Evolutionary conservation across 129 eudicot species (phyloP), one percentile per base, ranked within the genome.

Genomic region (Artemisia argyi): DNA sequence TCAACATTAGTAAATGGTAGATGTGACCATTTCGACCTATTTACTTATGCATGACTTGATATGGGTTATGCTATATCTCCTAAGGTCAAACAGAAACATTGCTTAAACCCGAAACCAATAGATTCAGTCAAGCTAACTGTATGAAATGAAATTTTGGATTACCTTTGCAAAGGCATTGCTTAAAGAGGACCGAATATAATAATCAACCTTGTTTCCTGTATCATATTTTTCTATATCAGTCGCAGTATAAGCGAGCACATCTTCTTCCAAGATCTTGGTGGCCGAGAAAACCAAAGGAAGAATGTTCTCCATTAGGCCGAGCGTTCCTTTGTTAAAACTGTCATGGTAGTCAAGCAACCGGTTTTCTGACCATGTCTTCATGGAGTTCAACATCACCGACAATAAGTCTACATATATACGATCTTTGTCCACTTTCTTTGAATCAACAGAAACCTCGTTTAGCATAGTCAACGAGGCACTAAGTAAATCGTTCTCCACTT

Each of bases 161-260:
- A 94, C 97, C 91, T 73, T 90, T 15, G 91, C 75, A 55, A 90
- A 94, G 14, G 96, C 99, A 66, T 77, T 75, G 65, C 71, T 79
- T 72, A 94, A 19, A 2, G 99, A 90, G 3, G 99, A 80, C 7
- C 96, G 82, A 28, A 87, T 85, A 60, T 87, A 94, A 11, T 73
- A 79, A 83, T 90, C 96, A 49, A 90, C 99, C 58, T 78, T 74
- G 50, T 90, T 90, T 22, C 83, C 87, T 1, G 73, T 75, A 60
- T 75, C 84, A 6, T 26, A 81, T 66, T 75, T 84, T 20, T 69
- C 82, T 13, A 61, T 63, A 1, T 73, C 73, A 67, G 79, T 79
- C 69, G 82, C 91, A 24, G 89, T 60, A 26, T 60, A 28, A 20
- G 35, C 64, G 5, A 7, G 64, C 3, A 62, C 18, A 47, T 28